Base-by-base conservation (phyloP, 352 stramenopile genomes). In the Globisporangium radiosum region DNA sequence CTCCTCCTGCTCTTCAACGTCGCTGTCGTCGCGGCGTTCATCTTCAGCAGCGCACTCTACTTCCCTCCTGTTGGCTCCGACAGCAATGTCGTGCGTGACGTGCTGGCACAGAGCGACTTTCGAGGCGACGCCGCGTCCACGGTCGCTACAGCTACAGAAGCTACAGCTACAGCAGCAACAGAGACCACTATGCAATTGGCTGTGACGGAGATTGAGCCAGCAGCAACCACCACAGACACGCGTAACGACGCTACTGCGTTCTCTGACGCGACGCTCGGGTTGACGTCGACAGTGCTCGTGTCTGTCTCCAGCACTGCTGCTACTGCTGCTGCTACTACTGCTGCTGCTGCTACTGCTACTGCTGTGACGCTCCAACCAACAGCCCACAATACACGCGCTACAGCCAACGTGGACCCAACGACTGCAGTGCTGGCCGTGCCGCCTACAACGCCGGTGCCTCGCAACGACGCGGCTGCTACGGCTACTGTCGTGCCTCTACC, bases 1-100 rank as follows among this genome's bases (percentile, higher is more conserved):
- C 49, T 76, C 47, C 75, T 83, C 15, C 54, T 89, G 45, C 40
- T 87, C 40, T 43, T 66, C 19, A 89, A 86, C 52, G 64, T 87
- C 19, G 40, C 70, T 19, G 70, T 71, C 1, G 57, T 89, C 33
- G 66, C 68, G 0, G 56, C 43, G 2, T 84, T 87, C 68, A 85
- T 85, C 59, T 84, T 89, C 63, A 56, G 69, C 36, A 84, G 73
- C 58, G 72, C 73, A 6, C 56, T 64, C 5, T 82, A 71, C 47
- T 87, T 89, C 51, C 77, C 75, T 4, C 67, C 70, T 17, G 49
- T 70, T 5, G 68, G 58, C 1, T 62, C 67, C 0, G 63, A 76
- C 3, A 67, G 60, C 39, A 38, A 25, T 37, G 58, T 81, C 17
- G 59, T 87, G 10, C 63, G 72, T 9, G 59, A 82, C 44, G 68